Evolutionary conservation across 306 rosid species (phyloP), one percentile per base, ranked within the genome.

Genomic region (Ormosia emarginata): DNA sequence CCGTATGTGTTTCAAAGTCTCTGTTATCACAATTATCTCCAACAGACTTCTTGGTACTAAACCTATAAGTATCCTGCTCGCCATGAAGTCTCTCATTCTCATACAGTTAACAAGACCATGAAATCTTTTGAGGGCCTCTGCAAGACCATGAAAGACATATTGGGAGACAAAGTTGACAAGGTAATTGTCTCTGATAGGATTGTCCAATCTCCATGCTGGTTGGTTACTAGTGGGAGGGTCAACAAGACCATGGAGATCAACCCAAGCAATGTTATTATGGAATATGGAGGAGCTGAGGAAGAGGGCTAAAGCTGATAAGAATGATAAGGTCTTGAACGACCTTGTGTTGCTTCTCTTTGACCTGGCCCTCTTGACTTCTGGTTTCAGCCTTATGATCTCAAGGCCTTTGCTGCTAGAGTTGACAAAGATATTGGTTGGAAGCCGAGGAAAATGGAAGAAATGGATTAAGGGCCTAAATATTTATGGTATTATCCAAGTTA

Each of bases 231-330:
- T 3, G 93, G 88, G 15, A 9, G 91, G 93, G 0, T 90, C 90
- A 90, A 90, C 86, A 90, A 90, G 85, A 90, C 93, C 0, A 90
- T 90, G 94, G 91, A 88, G 79, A 90, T 90, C 47, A 88, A 90
- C 80, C 91, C 94, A 0, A 91, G 88, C 65, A 82, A 90, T 32
- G 91, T 90, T 5, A 88, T 90, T 8, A 88, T 90, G 94, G 94
- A 88, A 79, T 8, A 88, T 90, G 94, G 94, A 88, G 81, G 91
- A 90, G 82, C 53, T 90, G 40, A 88, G 93, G 59, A 90, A 88
- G 81, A 88, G 91, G 61, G 93, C 91, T 0, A 91, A 81, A 46
- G 91, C 89, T 3, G 93, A 90, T 17, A 84, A 86, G 32, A 88
- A 84, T 1, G 93, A 90, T 36, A 88, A 86, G 53, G 86, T 91